Conservation (phyloP, 495 filamentous ascomycete genomes). For the Amniculicola lignicola region DNA sequence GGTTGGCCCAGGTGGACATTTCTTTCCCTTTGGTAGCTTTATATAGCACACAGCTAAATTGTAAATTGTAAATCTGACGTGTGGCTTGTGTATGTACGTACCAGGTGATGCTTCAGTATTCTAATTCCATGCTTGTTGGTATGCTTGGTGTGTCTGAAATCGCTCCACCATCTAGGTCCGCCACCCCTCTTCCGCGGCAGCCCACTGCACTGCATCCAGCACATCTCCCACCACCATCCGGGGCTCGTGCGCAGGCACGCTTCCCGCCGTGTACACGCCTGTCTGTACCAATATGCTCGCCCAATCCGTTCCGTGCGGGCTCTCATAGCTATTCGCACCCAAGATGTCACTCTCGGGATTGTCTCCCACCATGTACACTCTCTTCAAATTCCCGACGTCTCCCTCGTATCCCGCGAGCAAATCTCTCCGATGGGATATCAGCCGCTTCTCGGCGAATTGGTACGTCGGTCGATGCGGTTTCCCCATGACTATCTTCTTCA, state of each 20-base stretch:
- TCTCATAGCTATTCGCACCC: constrained; percentile 77
- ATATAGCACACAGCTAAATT: too few species aligned
- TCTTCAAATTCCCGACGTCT: constrained; percentile 49
- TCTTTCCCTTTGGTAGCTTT: too few species aligned
- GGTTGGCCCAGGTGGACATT: too few species aligned
- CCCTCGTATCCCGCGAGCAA: constrained; percentile 39
- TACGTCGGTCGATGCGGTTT: constrained; percentile 80
- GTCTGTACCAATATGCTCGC: constrained; percentile 75
- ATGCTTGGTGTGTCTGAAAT: too few species aligned
- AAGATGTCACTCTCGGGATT: constrained; percentile 90
- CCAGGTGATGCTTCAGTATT: too few species aligned
- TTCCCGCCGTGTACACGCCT: constrained; percentile 68
- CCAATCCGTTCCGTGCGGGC: constrained; percentile 68
- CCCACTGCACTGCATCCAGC: constrained; percentile 62
- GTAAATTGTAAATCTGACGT: too few species aligned
- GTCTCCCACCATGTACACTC: constrained; percentile 96
- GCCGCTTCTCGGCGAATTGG: constrained; percentile 71
- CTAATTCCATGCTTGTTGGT: constrained; percentile 1
- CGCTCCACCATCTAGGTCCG: too few species aligned
- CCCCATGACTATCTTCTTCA: constrained; percentile 70
- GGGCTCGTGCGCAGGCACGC: constrained; percentile 53
- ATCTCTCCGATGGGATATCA: constrained; percentile 58
- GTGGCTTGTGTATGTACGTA: too few species aligned
- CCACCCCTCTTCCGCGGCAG: constrained; percentile 45
- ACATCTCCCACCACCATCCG: constrained; percentile 65